Evolutionary conservation across 2,329 filamentous ascomycete species (phyloP), one percentile per base, ranked within the genome.

Genomic region (Thermochaetoides dissita): DNA sequence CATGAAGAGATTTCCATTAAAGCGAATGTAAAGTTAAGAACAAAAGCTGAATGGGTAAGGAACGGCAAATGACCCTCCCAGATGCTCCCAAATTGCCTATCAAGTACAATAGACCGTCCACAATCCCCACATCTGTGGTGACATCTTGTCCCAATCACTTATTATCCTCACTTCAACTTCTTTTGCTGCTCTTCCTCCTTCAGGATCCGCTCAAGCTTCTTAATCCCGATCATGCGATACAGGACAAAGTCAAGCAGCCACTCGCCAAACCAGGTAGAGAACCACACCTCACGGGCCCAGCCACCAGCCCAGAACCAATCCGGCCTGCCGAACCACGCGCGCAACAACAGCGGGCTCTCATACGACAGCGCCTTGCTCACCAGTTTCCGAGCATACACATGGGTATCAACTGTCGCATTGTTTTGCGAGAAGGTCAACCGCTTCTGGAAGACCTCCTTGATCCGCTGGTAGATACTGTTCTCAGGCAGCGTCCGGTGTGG

Each of bases 401-500:
- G 54, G 0, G 68, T 68, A 12, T 59, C 56, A 51, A 71, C 58
- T 1, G 69, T 69, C 0, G 58, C 54, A 28, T 61, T 63, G 4
- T 59, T 65, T 61, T 74, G 71, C 46, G 65, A 69, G 40, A 67
- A 74, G 0, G 55, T 60, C 45, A 71, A 56, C 1, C 69, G 58
- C 46, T 56, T 55, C 51, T 66, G 55, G 52, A 71, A 74, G 10
- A 71, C 44, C 30, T 68, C 64, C 38, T 57, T 53, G 3, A 69
- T 61, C 6, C 62, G 63, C 55, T 52, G 46, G 56, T 75, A 76
- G 12, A 70, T 59, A 36, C 69, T 74, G 37, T 54, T 56, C 8
- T 55, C 45, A 0, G 69, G 69, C 39, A 76, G 58, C 3, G 48
- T 44, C 43, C 66, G 63, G 46, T 64, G 57, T 1, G 53, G 51